Conservation (phyloP, 2,329 filamentous ascomycete genomes). For the Xylariales sp. region DNA sequence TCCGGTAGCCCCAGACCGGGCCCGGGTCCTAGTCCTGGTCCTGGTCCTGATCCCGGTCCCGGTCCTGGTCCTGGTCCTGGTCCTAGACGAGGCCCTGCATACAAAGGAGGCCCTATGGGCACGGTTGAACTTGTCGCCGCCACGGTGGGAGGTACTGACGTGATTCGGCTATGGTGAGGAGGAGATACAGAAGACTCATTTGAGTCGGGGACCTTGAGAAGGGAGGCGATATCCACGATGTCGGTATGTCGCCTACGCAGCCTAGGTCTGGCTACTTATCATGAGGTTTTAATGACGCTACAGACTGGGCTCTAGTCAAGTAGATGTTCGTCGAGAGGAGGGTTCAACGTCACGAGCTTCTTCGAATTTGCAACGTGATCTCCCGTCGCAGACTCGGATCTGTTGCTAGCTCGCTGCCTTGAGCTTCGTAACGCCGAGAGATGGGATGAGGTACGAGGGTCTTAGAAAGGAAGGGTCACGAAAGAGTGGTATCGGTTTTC, state of each 20-base stretch:
- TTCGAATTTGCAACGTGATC: too few relatives aligned
- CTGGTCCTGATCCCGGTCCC: conserved; percentile 20
- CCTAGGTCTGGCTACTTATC: conserved; percentile 28
- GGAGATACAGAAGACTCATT: conserved; percentile 59
- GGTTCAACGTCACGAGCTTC: too few relatives aligned
- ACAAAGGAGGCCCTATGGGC: conserved; percentile 21
- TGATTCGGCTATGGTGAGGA: conserved; percentile 32
- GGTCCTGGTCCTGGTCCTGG: conserved; percentile 22
- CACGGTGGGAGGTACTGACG: conserved; percentile 30
- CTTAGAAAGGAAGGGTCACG: too few relatives aligned
- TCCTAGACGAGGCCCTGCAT: conserved; percentile 24
- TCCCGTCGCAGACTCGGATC: too few relatives aligned
- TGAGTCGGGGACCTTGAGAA: conserved; percentile 74
- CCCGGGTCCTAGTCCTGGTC: conserved; percentile 25
- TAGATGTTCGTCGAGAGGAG: too few relatives aligned
- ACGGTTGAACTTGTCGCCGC: conserved; percentile 31
- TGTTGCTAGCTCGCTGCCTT: too few relatives aligned
- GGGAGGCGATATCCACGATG: conserved; percentile 92
- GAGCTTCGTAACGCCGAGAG: too few relatives aligned
- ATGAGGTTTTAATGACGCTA: conserved; percentile 21
- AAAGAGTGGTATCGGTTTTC: too few relatives aligned
- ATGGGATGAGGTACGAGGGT: too few relatives aligned
- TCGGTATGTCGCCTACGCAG: conserved; percentile 42
- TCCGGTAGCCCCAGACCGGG: conserved; percentile 22
- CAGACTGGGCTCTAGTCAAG: too few relatives aligned